These are phyloP conservation scores for Colletotrichum orchidophilum DNA, from an alignment of 2,329 filamentous ascomycete species.

Conservation along the genomic window DNA sequence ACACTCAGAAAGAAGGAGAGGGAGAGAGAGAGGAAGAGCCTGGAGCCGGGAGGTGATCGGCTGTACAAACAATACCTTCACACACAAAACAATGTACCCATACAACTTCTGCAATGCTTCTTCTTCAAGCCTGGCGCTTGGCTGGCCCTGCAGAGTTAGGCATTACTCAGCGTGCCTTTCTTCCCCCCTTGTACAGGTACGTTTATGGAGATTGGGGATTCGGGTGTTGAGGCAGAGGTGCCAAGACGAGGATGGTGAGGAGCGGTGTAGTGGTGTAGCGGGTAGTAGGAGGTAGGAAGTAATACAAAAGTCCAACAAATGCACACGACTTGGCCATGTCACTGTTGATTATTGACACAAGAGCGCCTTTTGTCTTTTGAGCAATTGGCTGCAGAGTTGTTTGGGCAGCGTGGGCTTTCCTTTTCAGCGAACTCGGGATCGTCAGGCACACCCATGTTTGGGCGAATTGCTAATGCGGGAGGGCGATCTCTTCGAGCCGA, in stretches of 20 bases:
- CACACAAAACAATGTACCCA: constrained; percentile 6
- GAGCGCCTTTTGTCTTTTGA: no score
- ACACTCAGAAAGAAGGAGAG: background rate
- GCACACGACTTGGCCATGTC: background rate
- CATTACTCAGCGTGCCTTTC: background rate
- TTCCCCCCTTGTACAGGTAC: constrained; percentile 14
- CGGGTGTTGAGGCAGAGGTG: background rate
- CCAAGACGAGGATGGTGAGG: background rate
- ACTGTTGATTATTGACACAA: background rate
- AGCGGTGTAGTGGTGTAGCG: background rate
- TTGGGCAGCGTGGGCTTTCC: background rate
- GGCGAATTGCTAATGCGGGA: background rate
- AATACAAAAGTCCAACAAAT: constrained; percentile 10
- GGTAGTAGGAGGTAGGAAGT: background rate
- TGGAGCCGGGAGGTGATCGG: background rate
- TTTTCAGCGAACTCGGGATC: background rate
- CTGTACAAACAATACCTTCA: background rate
- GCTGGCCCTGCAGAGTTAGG: constrained; percentile 9
- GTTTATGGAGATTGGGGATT: background rate
- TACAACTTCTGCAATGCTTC: constrained; percentile 15
- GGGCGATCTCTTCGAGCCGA: background rate
- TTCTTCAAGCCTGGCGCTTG: constrained; percentile 35
- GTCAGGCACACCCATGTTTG: background rate
- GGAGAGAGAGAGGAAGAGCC: background rate
- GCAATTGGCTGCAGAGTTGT: background rate